Base-by-base conservation (phyloP, 805 yeast genomes). In the Tetrapisispora namnaoensis region DNA sequence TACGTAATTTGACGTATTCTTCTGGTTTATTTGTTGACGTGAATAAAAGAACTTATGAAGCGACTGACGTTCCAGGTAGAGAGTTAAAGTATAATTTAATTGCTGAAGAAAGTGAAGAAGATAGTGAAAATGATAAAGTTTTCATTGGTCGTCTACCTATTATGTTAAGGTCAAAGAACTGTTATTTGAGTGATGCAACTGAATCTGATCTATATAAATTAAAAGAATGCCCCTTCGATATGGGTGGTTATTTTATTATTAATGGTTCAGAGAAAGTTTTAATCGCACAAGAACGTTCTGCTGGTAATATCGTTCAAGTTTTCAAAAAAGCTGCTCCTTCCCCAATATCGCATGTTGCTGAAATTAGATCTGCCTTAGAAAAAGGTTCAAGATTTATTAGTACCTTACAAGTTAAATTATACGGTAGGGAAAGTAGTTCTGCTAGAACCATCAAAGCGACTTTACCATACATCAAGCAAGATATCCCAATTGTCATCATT, bases 181-280 rank as follows among this genome's bases (percentile, higher is more conserved):
- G 99, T 79, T 81, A 90, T 72, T 77, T 93, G 60, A 79, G 88
- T 62, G 95, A 86, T 52, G 77, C 93, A 57, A 81, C 87, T 9
- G 98, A 93, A 59, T 88, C 86, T 57, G 99, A 93, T 69, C 79
- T 90, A 61, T 93, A 90, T 70, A 95, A 89, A 60, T 78, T 93
- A 64, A 90, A 93, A 69, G 99, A 93, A 71, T 93, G 99, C 72
- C 99, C 99, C 32, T 93, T 87, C 70, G 99, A 93, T 76, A 95
- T 93, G 95, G 99, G 99, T 69, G 99, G 99, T 53, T 93, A 93
- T 70, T 93, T 93, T 66, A 90, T 93, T 58, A 93, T 93, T 64
- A 93, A 93, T 72, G 99, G 99, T 60, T 88, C 97, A 20, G 99
- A 93, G 68, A 93, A 93, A 68, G 99, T 93, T 49, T 75, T 93